Conservation (phyloP, 768 basidiomycete genomes). For the Vararia minispora region DNA sequence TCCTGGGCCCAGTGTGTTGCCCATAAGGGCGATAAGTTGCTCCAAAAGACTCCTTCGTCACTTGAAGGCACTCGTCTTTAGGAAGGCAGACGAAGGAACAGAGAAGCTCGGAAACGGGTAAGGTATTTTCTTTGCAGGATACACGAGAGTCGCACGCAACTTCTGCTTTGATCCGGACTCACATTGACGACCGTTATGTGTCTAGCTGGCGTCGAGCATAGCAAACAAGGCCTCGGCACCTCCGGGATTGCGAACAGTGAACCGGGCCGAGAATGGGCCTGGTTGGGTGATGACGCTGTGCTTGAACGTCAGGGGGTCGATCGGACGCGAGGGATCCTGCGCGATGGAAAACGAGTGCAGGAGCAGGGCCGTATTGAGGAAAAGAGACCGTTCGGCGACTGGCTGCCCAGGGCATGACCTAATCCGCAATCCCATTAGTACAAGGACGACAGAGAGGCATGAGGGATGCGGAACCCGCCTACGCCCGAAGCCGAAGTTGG, state of each 20-base stretch:
- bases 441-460: too few species aligned
- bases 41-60: too few species aligned
- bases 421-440: background rate
- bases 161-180: too few species aligned
- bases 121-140: too few species aligned
- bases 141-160: too few species aligned
- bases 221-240: background rate
- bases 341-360: slow-evolving; percentile 56
- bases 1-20: too few species aligned
- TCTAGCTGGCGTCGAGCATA: background rate
- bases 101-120: too few species aligned
- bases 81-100: too few species aligned
- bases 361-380: slow-evolving; percentile 51
- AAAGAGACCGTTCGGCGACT: slow-evolving; percentile 41
- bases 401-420: slow-evolving; percentile 31
- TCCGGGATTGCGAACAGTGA: slow-evolving; percentile 20
- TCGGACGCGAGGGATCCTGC: slow-evolving; percentile 38
- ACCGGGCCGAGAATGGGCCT: slow-evolving; percentile 44
- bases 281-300: slow-evolving; percentile 58
- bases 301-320: slow-evolving; percentile 51
- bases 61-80: too few species aligned
- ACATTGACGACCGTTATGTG: too few species aligned
- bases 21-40: too few species aligned
- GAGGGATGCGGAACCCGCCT: too few species aligned
- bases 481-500: slow-evolving; percentile 26